Conservation (phyloP, 139 green algal genomes). For the Closterium sp. region DNA sequence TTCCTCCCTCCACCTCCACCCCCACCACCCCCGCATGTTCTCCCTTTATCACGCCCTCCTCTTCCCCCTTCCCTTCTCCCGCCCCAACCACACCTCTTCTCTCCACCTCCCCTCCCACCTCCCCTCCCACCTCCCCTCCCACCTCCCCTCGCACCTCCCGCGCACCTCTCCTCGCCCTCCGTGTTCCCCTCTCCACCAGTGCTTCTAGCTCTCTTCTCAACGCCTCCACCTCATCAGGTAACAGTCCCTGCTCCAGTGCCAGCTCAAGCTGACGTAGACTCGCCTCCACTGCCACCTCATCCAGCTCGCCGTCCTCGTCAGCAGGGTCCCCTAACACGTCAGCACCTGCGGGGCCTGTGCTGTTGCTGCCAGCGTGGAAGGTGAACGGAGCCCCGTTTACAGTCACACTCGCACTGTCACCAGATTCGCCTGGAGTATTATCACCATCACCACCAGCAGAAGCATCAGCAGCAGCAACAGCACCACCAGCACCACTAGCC, state of each 20-base stretch:
- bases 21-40: background rate
- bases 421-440: background rate
- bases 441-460: background rate
- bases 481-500: background rate
- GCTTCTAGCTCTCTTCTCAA: background rate
- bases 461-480: background rate
- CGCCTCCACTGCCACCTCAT: background rate
- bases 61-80: background rate
- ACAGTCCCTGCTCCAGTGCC: background rate
- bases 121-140: no score
- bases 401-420: background rate
- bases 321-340: background rate
- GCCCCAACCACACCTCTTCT: background rate
- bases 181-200: background rate
- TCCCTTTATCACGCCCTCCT: background rate
- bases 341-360: background rate
- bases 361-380: background rate
- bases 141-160: no score
- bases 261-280: background rate
- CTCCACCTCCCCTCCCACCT: background rate
- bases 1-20: background rate
- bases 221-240: background rate
- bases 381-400: background rate
- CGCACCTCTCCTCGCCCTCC: background rate
- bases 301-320: background rate